Conservation (phyloP, 2,329 filamentous ascomycete genomes). For the Hortaea werneckii region DNA sequence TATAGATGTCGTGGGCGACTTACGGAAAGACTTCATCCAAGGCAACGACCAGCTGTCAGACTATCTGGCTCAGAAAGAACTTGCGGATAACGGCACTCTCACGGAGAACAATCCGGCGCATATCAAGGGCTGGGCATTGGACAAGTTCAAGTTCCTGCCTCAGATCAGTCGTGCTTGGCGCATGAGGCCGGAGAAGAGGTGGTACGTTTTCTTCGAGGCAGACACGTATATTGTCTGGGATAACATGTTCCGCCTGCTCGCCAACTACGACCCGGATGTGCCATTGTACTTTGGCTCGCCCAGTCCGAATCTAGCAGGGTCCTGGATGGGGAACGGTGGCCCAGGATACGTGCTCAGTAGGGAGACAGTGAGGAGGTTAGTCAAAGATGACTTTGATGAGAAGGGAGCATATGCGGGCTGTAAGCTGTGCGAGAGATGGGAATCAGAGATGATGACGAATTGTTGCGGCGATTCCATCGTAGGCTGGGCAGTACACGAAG, state of each 20-base stretch:
- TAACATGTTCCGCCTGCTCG: slow-evolving; percentile 36
- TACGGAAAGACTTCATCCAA: slow-evolving; percentile 1
- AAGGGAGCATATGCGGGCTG: slow-evolving; percentile 41
- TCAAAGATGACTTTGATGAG: slow-evolving; percentile 46
- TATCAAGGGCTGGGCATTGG: slow-evolving; percentile 36
- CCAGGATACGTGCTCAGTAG: slow-evolving; percentile 34
- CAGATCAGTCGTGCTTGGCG: slow-evolving; percentile 37
- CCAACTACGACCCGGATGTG: slow-evolving; percentile 33
- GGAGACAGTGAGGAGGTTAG: slow-evolving; percentile 30
- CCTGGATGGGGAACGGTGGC: slow-evolving; percentile 32
- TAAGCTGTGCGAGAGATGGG: slow-evolving; percentile 26
- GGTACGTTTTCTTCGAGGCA: slow-evolving; percentile 45
- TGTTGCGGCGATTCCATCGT: slow-evolving; percentile 43
- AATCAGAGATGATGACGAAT: slow-evolving; percentile 33
- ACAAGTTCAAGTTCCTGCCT: slow-evolving; percentile 45
- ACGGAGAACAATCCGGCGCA: not conserved
- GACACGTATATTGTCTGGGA: slow-evolving; percentile 39
- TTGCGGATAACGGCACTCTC: slow-evolving; percentile 10
- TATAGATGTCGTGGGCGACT: slow-evolving; percentile 10
- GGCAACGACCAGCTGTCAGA: not conserved
- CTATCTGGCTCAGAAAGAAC: slow-evolving; percentile 4
- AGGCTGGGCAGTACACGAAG: slow-evolving; percentile 36
- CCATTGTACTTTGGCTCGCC: slow-evolving; percentile 42
- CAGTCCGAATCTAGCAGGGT: slow-evolving; percentile 19
- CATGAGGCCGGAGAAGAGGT: slow-evolving; percentile 34